phyloP scores from a whole-genome alignment of 116 monocot genomes.

The Posidonia oceanica region DNA sequence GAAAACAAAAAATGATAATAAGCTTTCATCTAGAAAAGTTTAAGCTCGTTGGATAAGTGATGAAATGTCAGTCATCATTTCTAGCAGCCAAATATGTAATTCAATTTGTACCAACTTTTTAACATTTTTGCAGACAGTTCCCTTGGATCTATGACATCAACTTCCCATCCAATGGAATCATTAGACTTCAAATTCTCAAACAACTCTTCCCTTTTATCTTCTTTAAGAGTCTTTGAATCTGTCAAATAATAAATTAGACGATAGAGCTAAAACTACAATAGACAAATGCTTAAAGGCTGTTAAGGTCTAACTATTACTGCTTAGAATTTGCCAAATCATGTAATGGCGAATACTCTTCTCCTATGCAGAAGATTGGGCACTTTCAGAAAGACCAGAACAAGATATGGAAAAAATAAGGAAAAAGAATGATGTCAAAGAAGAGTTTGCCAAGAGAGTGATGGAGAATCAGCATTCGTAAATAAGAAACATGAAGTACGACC shows the following conservation, averaged over 20 bases:
- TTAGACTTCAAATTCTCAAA: constrained; percentile 78
- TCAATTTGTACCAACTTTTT: constrained; percentile 33
- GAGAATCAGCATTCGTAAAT: no score
- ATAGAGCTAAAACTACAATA: not conserved
- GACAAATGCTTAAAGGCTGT: not conserved
- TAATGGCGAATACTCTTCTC: no score
- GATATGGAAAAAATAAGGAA: no score
- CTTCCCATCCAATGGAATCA: constrained; percentile 79
- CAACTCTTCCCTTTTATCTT: constrained; percentile 89
- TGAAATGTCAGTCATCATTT: not conserved
- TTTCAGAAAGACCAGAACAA: no score
- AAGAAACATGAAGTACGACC: no score
- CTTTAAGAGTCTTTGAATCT: constrained; percentile 99
- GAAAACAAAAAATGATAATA: not conserved
- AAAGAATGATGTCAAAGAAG: no score
- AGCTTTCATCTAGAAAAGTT: not conserved
- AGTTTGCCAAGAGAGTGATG: no score
- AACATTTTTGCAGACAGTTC: constrained; percentile 95
- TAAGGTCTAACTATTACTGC: no score
- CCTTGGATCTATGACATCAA: constrained; percentile 90
- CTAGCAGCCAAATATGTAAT: not conserved
- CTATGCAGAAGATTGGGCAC: no score
- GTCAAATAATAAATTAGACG: not conserved
- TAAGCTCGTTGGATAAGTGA: not conserved
- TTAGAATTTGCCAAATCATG: no score